A percentile compares a stretch with the other conserved stretches of the same genome.
These are phyloP conservation scores for Didymella keratinophila DNA, from an alignment of 2,329 filamentous ascomycete genomes.

Conservation along the genomic window DNA sequence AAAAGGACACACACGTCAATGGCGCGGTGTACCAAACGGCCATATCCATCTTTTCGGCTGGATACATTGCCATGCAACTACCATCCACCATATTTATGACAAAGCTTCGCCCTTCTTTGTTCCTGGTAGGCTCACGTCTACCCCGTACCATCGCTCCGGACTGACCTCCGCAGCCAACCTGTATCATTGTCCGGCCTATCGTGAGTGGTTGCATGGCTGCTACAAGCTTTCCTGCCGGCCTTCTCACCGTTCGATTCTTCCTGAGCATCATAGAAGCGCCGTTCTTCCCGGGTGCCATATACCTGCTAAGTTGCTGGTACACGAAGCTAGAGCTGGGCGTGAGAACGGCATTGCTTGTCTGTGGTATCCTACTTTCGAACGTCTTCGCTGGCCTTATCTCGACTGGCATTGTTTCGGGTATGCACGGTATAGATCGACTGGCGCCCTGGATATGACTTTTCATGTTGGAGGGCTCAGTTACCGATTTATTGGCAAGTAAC, in stretches of 20 bases:
- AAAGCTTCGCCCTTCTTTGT: neutral
- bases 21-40: neutral
- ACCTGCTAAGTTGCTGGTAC: neutral
- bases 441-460: too few relatives aligned
- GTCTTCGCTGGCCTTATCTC: neutral
- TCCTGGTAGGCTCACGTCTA: neutral
- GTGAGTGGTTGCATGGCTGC: neutral
- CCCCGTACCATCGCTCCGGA: neutral
- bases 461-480: neutral
- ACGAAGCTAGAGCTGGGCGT: neutral
- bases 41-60: neutral
- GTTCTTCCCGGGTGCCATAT: neutral
- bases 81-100: neutral
- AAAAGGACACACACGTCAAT: neutral
- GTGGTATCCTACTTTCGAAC: neutral
- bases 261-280: neutral
- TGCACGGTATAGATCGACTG: neutral
- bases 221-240: neutral
- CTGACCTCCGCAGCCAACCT: neutral
- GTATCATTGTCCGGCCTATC: neutral
- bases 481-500: neutral
- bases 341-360: neutral
- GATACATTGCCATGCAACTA: neutral
- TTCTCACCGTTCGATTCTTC: neutral
- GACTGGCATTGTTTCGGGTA: neutral